Evolutionary conservation across 2,329 filamentous ascomycete species (phyloP).

Genomic region (Cladosporium sp.): DNA sequence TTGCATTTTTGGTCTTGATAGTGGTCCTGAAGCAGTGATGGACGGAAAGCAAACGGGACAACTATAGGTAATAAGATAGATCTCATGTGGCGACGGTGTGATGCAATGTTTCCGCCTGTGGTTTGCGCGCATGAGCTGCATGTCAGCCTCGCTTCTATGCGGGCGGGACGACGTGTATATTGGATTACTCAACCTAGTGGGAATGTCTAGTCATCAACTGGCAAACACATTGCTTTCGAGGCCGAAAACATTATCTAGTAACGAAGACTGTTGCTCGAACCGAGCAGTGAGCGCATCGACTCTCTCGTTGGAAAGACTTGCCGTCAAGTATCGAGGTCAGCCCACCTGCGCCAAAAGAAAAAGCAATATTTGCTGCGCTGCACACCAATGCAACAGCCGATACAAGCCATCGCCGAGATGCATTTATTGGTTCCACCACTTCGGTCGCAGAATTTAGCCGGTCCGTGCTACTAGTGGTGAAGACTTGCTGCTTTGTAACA

Average conservation of each 20-base stretch:
- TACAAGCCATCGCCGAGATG: background rate
- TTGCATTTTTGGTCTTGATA: background rate
- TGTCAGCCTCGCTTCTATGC: background rate
- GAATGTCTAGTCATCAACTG: background rate
- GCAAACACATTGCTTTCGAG: background rate
- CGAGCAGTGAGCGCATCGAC: background rate
- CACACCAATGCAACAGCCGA: background rate
- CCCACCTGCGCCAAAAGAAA: background rate
- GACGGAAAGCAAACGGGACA: background rate
- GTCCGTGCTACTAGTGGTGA: background rate
- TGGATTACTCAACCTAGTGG: background rate
- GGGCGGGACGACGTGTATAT: background rate
- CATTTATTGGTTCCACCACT: background rate
- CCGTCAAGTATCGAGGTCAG: background rate
- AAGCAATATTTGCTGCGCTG: background rate
- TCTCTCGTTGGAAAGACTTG: background rate
- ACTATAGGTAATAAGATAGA: background rate
- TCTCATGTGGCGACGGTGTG: background rate
- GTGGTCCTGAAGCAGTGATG: background rate
- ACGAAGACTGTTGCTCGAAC: background rate
- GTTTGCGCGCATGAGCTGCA: background rate
- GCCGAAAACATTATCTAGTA: background rate
- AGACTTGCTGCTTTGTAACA: background rate
- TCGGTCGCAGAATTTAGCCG: background rate
- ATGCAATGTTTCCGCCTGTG: background rate